These are phyloP conservation scores for Schizonepeta tenuifolia DNA, from an alignment of 257 asterid genomes.

Conservation along the genomic window DNA sequence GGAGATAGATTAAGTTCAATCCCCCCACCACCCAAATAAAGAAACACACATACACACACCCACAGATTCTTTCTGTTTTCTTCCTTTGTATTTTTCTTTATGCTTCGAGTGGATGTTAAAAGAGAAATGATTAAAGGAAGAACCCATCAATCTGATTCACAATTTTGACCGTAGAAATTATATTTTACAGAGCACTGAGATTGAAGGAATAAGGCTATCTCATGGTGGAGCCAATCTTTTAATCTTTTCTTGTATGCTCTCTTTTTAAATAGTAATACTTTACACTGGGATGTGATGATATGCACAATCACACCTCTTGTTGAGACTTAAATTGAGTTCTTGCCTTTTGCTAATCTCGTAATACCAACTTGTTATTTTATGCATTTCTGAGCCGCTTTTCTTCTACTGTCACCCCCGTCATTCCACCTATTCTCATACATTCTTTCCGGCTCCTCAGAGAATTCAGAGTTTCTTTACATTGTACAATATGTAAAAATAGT, in stretches of 20 bases:
- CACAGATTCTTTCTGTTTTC: conserved; percentile 19
- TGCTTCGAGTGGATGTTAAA: conserved; percentile 25
- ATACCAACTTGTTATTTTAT: conserved; percentile 35
- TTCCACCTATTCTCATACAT: neutral
- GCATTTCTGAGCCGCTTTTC: conserved; percentile 21
- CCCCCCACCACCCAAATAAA: neutral
- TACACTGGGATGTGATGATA: conserved; percentile 16
- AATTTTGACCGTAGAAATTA: conserved; percentile 37
- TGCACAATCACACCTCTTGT: conserved; percentile 17
- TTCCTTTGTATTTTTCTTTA: neutral
- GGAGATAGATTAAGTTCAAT: conserved; percentile 39
- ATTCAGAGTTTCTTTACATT: neutral
- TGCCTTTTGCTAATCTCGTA: conserved; percentile 35
- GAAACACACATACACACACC: neutral
- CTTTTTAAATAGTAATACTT: conserved; percentile 2
- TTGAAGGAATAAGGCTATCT: conserved; percentile 25
- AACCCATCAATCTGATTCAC: conserved; percentile 49
- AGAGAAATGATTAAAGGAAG: conserved; percentile 57
- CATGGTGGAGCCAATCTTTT: conserved; percentile 31
- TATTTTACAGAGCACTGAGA: conserved; percentile 39
- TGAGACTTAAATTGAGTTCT: conserved; percentile 1
- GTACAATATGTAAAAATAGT: neutral
- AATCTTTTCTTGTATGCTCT: neutral
- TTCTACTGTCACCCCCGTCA: too few species aligned
- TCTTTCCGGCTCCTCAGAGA: too few species aligned